Base-by-base conservation (phyloP, 2,329 filamentous ascomycete genomes). In the Cladosporium colombiae region DNA sequence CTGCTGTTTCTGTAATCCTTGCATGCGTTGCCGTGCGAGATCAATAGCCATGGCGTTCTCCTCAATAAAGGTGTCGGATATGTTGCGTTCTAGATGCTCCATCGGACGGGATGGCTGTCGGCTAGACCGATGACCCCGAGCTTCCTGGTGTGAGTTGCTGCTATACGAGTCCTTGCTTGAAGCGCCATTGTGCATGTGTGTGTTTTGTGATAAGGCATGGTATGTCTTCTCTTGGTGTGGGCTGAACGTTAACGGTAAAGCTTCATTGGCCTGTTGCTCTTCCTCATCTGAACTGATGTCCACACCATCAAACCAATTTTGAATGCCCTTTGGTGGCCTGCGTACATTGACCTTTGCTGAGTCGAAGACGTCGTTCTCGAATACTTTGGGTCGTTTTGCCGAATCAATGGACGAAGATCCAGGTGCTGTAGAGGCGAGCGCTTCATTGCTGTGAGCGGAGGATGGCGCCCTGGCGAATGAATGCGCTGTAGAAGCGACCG, bases 281-380 rank as follows among this genome's bases (percentile, higher is more conserved):
- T 74, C 72, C 33, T 73, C 73, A 31, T 73, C 72, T 25, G 68
- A 70, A 52, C 69, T 71, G 62, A 72, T 70, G 44, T 75, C 77
- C 13, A 82, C 73, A 3, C 77, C 81, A 64, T 84, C 82, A 65
- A 84, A 84, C 82, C 82, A 84, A 67, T 84, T 80, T 66, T 82
- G 75, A 31, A 82, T 81, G 8, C 81, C 81, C 58, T 79, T 81
- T 5, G 81, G 81, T 18, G 81, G 81, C 37, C 81, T 74, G 40
- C 80, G 75, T 21, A 83, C 77, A 65, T 83, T 77, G 29, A 80
- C 76, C 71, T 84, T 83, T 64, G 80, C 76, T 69, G 76, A 80
- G 67, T 82, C 81, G 69, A 78, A 81, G 44, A 76, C 73, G 57
- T 81, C 79, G 31, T 75, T 75, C 64, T 75, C 75, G 65, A 75